Conservation (phyloP, 352 stramenopile species). For the Pythium oligandrum region DNA sequence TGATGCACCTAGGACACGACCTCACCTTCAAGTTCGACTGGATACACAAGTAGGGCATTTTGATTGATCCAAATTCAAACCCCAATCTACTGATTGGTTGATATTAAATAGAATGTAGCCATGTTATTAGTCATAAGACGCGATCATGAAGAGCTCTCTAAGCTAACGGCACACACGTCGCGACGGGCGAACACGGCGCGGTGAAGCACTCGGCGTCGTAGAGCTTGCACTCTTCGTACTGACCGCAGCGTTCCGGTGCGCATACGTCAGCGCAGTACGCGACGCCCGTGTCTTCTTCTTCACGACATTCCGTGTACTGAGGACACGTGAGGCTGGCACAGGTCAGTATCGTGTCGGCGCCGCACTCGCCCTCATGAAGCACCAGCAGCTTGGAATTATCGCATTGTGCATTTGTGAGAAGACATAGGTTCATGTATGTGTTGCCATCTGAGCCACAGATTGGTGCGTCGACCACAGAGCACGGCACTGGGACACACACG, state of each 20-base stretch:
- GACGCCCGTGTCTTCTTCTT: slow-evolving; percentile 25
- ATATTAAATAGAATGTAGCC: no score
- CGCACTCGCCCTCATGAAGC: slow-evolving; percentile 41
- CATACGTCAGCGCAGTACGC: slow-evolving; percentile 54
- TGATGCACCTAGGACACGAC: slow-evolving; percentile 14
- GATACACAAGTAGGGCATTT: background rate
- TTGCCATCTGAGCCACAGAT: slow-evolving; percentile 28
- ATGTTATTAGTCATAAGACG: no score
- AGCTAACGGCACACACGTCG: slow-evolving; percentile 41
- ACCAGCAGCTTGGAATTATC: slow-evolving; percentile 23
- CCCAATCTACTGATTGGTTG: no score
- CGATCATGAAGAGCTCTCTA: no score
- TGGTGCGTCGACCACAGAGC: slow-evolving; percentile 22
- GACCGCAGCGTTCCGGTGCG: slow-evolving; percentile 39
- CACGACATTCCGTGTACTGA: slow-evolving; percentile 32
- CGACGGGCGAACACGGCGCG: slow-evolving; percentile 45
- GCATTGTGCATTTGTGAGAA: slow-evolving; percentile 26
- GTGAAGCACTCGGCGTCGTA: slow-evolving; percentile 45
- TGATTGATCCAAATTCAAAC: no score
- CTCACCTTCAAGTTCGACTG: slow-evolving; percentile 13
- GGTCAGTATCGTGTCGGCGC: slow-evolving; percentile 31
- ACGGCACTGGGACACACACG: slow-evolving; percentile 35
- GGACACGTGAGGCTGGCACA: slow-evolving; percentile 47
- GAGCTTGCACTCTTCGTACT: slow-evolving; percentile 39
- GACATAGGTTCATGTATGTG: slow-evolving; percentile 33